A percentile compares a stretch with the other conserved stretches of the same genome.
These are phyloP conservation scores for Fusarium phyllophilum DNA, from an alignment of 2,329 filamentous ascomycete species.

Conservation along the genomic window DNA sequence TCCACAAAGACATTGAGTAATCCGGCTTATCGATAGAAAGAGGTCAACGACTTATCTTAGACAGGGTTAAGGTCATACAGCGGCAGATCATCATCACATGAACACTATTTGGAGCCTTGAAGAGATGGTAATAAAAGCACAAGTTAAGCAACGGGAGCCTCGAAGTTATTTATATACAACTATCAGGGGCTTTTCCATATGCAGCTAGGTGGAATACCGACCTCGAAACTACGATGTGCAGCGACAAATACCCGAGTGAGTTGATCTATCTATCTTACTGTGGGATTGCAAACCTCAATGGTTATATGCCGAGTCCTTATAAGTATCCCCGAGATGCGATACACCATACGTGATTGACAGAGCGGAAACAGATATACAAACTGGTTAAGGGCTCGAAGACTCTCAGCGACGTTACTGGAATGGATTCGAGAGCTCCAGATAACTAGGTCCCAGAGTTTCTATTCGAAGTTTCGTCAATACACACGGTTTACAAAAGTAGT, in stretches of 20 bases:
- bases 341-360: neutral
- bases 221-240: neutral
- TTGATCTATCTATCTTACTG: neutral
- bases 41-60: neutral
- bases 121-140: neutral
- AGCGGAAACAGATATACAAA: neutral
- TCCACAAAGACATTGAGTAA: neutral
- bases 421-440: neutral
- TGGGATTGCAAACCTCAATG: neutral
- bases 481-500: neutral
- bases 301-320: neutral
- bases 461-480: neutral
- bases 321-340: neutral
- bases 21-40: neutral
- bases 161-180: neutral
- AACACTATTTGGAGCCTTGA: neutral
- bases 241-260: neutral
- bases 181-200: neutral
- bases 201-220: neutral
- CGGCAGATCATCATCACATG: neutral
- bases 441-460: neutral
- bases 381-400: neutral
- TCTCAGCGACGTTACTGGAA: neutral
- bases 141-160: neutral
- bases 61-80: neutral